A percentile compares a stretch with the other conserved stretches of the same genome.
Conservation (phyloP, 805 yeast genomes). For the Suhomyces prunicola region DNA sequence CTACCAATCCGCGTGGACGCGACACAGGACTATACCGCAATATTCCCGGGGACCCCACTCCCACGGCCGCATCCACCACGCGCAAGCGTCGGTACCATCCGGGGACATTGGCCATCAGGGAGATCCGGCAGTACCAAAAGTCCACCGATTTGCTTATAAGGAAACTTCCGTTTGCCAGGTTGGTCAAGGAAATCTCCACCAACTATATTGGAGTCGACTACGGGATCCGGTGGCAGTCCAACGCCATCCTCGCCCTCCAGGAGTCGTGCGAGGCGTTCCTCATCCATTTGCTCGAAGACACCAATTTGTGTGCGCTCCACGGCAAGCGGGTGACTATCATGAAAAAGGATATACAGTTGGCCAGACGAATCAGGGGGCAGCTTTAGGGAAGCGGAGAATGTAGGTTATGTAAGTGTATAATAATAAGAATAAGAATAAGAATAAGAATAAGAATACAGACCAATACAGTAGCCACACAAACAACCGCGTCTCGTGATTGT, state of each 20-base stretch:
- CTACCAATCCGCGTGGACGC: conserved; percentile 3
- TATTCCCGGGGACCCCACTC: conserved; percentile 55
- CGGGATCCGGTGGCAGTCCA: conserved; percentile 73
- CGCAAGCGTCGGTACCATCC: conserved; percentile 51
- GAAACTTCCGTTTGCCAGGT: conserved; percentile 73
- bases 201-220: conserved; percentile 51
- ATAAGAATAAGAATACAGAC: background rate
- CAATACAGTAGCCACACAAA: background rate
- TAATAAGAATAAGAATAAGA: background rate
- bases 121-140: conserved; percentile 65
- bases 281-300: conserved; percentile 71
- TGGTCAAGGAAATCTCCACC: conserved; percentile 71
- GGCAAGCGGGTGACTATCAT: conserved; percentile 82
- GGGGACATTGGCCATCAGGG: conserved; percentile 64
- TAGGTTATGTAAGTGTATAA: background rate
- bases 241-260: conserved; percentile 73
- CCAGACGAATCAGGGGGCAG: conserved; percentile 69
- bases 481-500: background rate
- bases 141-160: conserved; percentile 65
- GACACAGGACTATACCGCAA: conserved; percentile 43
- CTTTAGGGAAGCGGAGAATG: conserved; percentile 4
- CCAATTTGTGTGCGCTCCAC: conserved; percentile 73
- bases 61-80: conserved; percentile 14
- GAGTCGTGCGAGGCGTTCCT: conserved; percentile 80
- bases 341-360: conserved; percentile 80